These are phyloP conservation scores for Trichoderma brevicompactum DNA, from an alignment of 2,329 filamentous ascomycete genomes.

Conservation along the genomic window DNA sequence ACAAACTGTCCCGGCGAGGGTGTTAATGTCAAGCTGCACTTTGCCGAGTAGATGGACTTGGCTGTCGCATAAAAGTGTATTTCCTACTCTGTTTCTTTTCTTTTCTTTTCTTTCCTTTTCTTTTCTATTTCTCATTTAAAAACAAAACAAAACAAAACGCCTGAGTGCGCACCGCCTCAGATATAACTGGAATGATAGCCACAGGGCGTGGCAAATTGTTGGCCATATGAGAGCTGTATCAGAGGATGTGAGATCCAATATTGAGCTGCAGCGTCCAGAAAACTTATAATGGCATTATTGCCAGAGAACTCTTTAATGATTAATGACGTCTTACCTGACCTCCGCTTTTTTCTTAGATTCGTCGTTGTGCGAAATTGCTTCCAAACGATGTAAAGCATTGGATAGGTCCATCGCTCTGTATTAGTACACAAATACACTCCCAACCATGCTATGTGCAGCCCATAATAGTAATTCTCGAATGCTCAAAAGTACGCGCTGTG, in stretches of 20 bases:
- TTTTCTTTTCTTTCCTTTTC: not conserved
- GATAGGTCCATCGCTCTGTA: too few relatives aligned
- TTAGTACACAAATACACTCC: too few relatives aligned
- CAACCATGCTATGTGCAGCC: too few relatives aligned
- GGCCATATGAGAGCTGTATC: not conserved
- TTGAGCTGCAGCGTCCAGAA: not conserved
- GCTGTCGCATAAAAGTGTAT: not conserved
- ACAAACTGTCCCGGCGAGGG: conserved; percentile 33
- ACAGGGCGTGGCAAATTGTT: not conserved
- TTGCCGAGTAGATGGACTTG: conserved; percentile 20
- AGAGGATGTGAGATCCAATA: not conserved
- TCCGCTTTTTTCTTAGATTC: not conserved
- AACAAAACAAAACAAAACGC: too few relatives aligned
- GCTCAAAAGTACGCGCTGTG: too few relatives aligned
- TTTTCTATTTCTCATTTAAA: too few relatives aligned
- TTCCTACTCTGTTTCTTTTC: not conserved
- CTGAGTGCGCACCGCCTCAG: too few relatives aligned
- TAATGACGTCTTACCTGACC: not conserved
- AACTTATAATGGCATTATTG: not conserved
- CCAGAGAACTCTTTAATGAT: not conserved
- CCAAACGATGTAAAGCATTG: too few relatives aligned
- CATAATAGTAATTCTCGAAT: too few relatives aligned
- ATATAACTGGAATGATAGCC: not conserved
- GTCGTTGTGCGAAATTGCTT: too few relatives aligned
- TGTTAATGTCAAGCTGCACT: conserved; percentile 34